These are phyloP conservation scores for Colletotrichum navitas DNA, from an alignment of 2,329 filamentous ascomycete species.

Conservation along the genomic window DNA sequence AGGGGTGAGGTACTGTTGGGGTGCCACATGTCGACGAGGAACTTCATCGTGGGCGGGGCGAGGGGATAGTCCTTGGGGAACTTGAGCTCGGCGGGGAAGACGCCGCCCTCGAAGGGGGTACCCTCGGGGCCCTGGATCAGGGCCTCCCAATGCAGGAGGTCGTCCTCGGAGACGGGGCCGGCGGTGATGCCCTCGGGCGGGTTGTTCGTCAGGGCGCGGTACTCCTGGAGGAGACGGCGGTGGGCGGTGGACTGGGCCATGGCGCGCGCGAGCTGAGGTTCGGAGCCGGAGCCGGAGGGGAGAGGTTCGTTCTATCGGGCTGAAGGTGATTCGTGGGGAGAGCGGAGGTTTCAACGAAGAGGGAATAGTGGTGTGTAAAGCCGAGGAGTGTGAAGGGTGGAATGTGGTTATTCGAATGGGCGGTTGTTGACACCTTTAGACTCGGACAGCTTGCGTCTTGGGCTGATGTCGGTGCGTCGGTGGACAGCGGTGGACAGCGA, in stretches of 20 bases:
- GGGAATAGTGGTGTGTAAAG: background rate
- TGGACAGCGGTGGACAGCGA: background rate
- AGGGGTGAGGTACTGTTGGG: conserved; percentile 78
- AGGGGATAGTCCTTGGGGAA: conserved; percentile 98
- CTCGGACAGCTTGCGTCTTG: conserved; percentile 11
- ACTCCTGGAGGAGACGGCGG: conserved; percentile 93
- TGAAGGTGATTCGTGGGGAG: background rate
- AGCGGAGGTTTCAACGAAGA: background rate
- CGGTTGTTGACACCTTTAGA: background rate
- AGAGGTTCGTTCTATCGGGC: background rate
- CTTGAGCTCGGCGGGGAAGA: conserved; percentile 94
- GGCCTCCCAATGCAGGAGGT: conserved; percentile 96
- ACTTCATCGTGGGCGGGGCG: conserved; percentile 95
- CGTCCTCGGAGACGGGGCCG: conserved; percentile 92
- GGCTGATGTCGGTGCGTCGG: conserved; percentile 7
- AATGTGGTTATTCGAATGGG: background rate
- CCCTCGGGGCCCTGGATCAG: conserved; percentile 95
- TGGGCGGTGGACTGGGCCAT: conserved; percentile 75
- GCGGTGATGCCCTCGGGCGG: conserved; percentile 98
- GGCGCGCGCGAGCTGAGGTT: conserved; percentile 3
- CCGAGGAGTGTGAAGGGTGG: background rate
- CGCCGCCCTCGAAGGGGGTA: conserved; percentile 94
- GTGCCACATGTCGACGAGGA: conserved; percentile 94
- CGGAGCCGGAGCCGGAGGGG: background rate
- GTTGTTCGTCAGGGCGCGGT: conserved; percentile 92